Percentiles rank a stretch among this genome's conserved stretches.
phyloP scores from a whole-genome alignment of 2,329 filamentous ascomycete species.

The Chaetomium strumarium region DNA sequence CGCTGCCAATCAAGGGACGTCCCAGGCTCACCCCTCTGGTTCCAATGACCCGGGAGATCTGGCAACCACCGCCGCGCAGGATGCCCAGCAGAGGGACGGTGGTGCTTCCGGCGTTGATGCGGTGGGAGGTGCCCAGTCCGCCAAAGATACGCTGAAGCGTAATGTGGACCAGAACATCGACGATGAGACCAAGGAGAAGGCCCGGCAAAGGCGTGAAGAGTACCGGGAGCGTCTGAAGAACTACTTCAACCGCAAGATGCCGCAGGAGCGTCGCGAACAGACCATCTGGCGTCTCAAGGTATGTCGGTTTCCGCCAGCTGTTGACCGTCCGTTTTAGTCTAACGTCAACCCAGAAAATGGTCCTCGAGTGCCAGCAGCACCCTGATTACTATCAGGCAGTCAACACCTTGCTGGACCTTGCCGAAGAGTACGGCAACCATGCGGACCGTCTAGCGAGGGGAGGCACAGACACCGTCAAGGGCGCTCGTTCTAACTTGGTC shows the following conservation, averaged over 20 bases:
- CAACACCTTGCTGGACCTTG: constrained; percentile 74
- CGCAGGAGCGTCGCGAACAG: constrained; percentile 87
- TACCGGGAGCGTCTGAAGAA: constrained; percentile 49
- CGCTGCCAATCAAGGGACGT: constrained; percentile 50
- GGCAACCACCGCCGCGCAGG: constrained; percentile 40
- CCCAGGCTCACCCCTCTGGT: constrained; percentile 50
- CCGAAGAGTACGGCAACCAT: constrained; percentile 78
- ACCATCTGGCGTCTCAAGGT: constrained; percentile 78
- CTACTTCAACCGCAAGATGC: constrained; percentile 82
- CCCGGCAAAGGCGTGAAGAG: constrained; percentile 36
- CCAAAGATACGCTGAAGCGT: constrained; percentile 43
- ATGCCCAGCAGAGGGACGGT: constrained; percentile 35
- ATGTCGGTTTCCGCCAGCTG: constrained; percentile 1
- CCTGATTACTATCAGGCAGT: constrained; percentile 91
- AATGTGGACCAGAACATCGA: constrained; percentile 58
- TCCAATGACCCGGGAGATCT: constrained; percentile 49
- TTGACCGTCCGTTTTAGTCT: background rate
- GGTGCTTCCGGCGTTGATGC: constrained; percentile 46
- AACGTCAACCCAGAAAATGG: constrained; percentile 67
- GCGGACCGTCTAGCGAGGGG: constrained; percentile 59
- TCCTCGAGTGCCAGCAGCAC: constrained; percentile 93
- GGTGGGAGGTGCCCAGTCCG: constrained; percentile 40
- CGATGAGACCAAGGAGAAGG: constrained; percentile 52
- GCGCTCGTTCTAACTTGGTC: constrained; percentile 61
- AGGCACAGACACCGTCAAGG: constrained; percentile 63